Conservation (phyloP, 73 alveolate species). For the Blepharisma stoltei region DNA sequence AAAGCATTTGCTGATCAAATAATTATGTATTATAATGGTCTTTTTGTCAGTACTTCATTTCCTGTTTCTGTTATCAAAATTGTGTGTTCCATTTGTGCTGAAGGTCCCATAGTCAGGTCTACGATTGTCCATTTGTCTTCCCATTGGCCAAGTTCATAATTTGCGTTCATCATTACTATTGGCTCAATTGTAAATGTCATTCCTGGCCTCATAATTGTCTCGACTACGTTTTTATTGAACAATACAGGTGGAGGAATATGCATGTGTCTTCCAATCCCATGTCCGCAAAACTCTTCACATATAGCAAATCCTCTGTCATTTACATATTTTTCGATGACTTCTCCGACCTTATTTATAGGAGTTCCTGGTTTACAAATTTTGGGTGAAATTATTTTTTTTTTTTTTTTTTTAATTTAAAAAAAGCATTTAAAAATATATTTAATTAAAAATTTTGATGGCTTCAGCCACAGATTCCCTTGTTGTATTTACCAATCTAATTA, state of each 20-base stretch:
- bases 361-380: constrained; percentile 89
- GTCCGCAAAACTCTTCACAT: constrained; percentile 83
- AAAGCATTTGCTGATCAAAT: too few species aligned
- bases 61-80: constrained; percentile 91
- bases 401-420: constrained; percentile 37
- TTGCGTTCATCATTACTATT: constrained; percentile 69
- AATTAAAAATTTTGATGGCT: constrained; percentile 83
- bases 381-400: too few species aligned
- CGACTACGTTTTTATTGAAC: constrained; percentile 53
- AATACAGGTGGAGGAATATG: constrained; percentile 85
- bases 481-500: constrained; percentile 64
- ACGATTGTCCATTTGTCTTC: constrained; percentile 83
- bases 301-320: constrained; percentile 65
- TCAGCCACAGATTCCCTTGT: constrained; percentile 66
- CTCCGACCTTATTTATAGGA: constrained; percentile 72
- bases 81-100: constrained; percentile 95
- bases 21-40: too few species aligned
- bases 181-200: constrained; percentile 95
- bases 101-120: constrained; percentile 68
- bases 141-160: constrained; percentile 65
- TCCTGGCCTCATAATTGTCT: constrained; percentile 77
- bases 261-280: constrained; percentile 87
- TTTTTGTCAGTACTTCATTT: constrained; percentile 73
- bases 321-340: constrained; percentile 65
- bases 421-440: too few species aligned